Percentiles rank a stretch among this genome's conserved stretches.
Evolutionary conservation across 257 asterid genomes (phyloP).

Genomic region (Solanum appendiculatum): DNA sequence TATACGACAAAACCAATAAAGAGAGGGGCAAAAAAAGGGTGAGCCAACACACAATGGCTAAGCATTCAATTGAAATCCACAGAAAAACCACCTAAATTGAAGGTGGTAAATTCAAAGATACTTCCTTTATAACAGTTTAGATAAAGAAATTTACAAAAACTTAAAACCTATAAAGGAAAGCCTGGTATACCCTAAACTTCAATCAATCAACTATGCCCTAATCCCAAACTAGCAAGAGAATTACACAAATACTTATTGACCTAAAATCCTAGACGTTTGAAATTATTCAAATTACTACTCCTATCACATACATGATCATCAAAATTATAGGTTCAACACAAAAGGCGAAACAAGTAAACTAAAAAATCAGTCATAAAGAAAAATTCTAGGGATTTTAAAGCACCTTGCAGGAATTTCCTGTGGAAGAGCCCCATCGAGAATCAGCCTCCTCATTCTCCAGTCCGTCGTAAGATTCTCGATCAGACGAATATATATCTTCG

Average conservation of each 20-base stretch:
- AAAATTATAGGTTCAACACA: background rate
- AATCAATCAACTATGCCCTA: background rate
- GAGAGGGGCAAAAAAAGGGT: background rate
- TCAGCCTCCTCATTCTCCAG: slow-evolving; percentile 55
- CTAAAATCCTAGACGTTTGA: background rate
- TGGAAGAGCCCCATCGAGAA: slow-evolving; percentile 29
- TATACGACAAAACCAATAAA: background rate
- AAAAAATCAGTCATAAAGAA: background rate
- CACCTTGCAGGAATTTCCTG: slow-evolving; percentile 64
- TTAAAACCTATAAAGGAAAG: background rate
- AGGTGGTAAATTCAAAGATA: background rate
- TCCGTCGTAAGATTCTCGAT: slow-evolving; percentile 52
- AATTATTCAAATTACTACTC: background rate
- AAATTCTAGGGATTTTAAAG: background rate
- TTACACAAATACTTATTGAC: background rate
- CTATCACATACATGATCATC: background rate
- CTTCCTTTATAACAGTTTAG: background rate
- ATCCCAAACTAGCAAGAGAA: background rate
- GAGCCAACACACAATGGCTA: background rate
- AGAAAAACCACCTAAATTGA: background rate
- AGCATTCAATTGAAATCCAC: background rate
- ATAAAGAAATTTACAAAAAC: background rate
- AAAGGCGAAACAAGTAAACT: background rate
- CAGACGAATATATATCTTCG: slow-evolving; percentile 43
- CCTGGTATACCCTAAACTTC: background rate